Conservation (phyloP, 208 protist species). For the Crithidia thermophila region DNA sequence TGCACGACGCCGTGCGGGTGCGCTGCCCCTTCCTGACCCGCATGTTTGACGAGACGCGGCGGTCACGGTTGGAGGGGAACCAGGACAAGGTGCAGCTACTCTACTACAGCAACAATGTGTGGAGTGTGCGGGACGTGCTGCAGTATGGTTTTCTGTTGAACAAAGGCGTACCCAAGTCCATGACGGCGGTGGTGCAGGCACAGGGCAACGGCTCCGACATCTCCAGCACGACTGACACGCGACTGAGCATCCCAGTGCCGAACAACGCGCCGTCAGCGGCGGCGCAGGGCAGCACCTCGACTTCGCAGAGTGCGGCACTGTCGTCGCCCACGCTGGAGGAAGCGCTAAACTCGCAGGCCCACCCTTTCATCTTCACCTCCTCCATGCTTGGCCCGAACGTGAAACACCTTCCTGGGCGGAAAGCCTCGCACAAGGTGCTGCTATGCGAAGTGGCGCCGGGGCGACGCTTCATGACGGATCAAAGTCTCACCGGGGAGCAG, state of each 20-base stretch:
- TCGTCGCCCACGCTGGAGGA: neutral
- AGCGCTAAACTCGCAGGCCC: slow-evolving; percentile 15
- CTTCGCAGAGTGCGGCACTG: neutral
- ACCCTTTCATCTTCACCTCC: slow-evolving; percentile 64
- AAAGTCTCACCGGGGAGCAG: slow-evolving; percentile 24
- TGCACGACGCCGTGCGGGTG: slow-evolving; percentile 51
- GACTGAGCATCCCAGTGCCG: slow-evolving; percentile 20
- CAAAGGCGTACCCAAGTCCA: slow-evolving; percentile 18
- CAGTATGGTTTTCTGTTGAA: slow-evolving; percentile 58
- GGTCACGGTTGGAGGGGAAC: slow-evolving; percentile 18
- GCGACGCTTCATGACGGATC: slow-evolving; percentile 37
- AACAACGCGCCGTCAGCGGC: neutral
- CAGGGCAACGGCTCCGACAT: neutral
- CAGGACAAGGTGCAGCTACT: slow-evolving; percentile 61
- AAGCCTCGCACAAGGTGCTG: slow-evolving; percentile 51
- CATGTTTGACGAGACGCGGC: slow-evolving; percentile 30
- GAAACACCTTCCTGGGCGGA: slow-evolving; percentile 28
- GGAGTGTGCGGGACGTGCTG: slow-evolving; percentile 45
- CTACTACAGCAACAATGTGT: slow-evolving; percentile 82
- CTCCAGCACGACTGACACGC: slow-evolving; percentile 3
- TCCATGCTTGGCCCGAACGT: slow-evolving; percentile 51
- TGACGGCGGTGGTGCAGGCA: slow-evolving; percentile 20
- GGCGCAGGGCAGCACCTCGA: neutral
- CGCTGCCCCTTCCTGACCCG: slow-evolving; percentile 38
- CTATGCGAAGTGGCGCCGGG: slow-evolving; percentile 74